phyloP scores from a whole-genome alignment of 106 monocot species.

The Narthecium ossifragum region DNA sequence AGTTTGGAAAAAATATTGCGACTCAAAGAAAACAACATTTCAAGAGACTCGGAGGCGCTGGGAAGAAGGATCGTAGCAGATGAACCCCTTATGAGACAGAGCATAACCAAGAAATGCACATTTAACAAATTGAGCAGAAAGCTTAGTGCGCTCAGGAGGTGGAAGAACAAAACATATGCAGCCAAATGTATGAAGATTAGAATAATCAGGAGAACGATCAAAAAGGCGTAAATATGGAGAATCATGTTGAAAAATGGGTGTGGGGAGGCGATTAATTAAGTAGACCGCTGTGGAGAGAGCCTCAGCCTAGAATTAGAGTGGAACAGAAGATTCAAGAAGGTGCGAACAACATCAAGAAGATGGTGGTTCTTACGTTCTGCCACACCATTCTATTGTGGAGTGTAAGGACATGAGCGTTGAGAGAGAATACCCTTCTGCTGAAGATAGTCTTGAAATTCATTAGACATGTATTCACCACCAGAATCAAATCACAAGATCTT shows the following conservation, averaged over 20 bases:
- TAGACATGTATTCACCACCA: not conserved
- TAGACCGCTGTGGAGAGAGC: not conserved
- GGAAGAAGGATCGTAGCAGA: not conserved
- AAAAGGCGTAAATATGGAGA: not conserved
- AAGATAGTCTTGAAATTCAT: not conserved
- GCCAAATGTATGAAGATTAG: not conserved
- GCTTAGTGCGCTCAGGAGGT: not conserved
- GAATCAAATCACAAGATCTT: not conserved
- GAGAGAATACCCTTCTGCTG: not conserved
- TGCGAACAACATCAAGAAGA: not conserved
- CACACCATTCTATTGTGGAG: not conserved
- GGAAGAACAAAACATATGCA: not conserved
- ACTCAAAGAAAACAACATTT: too few species aligned
- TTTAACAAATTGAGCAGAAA: not conserved
- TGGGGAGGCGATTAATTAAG: not conserved
- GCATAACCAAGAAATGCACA: conserved; percentile 1
- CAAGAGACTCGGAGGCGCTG: too few species aligned
- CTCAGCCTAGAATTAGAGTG: not conserved
- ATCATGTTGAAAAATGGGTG: not conserved
- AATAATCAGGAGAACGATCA: not conserved
- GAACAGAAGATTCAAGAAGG: not conserved
- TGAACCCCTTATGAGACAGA: not conserved
- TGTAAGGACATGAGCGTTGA: not conserved
- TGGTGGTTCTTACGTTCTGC: not conserved
- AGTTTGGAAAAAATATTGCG: too few species aligned